phyloP scores from a whole-genome alignment of 805 yeast genomes.

The Saturnispora dispora region DNA sequence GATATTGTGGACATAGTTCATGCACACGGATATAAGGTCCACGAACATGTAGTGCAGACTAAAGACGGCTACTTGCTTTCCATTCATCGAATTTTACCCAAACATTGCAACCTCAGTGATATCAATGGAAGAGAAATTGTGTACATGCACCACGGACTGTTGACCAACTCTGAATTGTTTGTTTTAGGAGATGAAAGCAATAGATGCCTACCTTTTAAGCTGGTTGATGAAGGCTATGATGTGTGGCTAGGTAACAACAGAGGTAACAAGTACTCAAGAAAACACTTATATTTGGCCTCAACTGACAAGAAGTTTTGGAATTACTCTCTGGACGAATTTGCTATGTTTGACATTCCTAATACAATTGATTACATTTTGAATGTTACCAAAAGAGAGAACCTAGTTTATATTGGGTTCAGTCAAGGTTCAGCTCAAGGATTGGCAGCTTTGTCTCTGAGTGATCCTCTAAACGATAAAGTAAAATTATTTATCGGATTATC shows the following conservation, averaged over 20 bases:
- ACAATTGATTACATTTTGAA: constrained; percentile 63
- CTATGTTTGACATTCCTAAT: constrained; percentile 82
- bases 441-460: constrained; percentile 65
- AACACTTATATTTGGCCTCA: constrained; percentile 43
- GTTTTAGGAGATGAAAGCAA: constrained; percentile 36
- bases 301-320: constrained; percentile 64
- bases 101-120: neutral
- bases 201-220: constrained; percentile 56
- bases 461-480: constrained; percentile 47
- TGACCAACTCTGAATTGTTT: constrained; percentile 72
- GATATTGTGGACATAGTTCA: constrained; percentile 29
- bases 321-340: constrained; percentile 86
- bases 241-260: constrained; percentile 92
- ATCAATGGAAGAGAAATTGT: constrained; percentile 35
- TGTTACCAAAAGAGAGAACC: constrained; percentile 32
- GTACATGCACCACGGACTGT: constrained; percentile 82
- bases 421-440: constrained; percentile 94
- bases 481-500: constrained; percentile 70
- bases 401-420: constrained; percentile 79
- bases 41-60: constrained; percentile 72
- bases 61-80: constrained; percentile 73
- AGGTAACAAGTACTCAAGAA: constrained; percentile 85
- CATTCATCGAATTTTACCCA: constrained; percentile 51
- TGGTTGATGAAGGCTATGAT: constrained; percentile 77
- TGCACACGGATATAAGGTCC: constrained; percentile 52